These are phyloP conservation scores for Colletotrichum acutatum DNA, from an alignment of 2,329 filamentous ascomycete species.

Conservation along the genomic window DNA sequence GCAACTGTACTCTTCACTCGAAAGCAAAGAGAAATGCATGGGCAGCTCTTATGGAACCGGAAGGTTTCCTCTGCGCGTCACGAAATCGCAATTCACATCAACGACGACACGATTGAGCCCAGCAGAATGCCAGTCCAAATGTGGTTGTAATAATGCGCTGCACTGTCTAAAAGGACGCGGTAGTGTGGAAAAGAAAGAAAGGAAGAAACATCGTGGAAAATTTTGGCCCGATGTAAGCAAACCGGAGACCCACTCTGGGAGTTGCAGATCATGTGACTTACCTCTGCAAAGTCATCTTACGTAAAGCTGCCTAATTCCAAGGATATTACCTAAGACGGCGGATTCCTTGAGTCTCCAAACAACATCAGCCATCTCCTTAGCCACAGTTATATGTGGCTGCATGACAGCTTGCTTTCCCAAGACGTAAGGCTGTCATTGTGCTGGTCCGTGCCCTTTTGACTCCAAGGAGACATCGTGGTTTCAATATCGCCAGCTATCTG, in stretches of 20 bases:
- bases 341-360: neutral
- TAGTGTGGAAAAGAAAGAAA: constrained; percentile 55
- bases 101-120: constrained; percentile 62
- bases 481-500: constrained; percentile 32
- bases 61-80: constrained; percentile 56
- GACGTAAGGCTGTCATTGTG: constrained; percentile 21
- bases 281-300: neutral
- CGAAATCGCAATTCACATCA: constrained; percentile 68
- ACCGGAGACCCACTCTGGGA: neutral
- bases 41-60: constrained; percentile 78
- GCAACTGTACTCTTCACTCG: constrained; percentile 55
- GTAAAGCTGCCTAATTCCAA: neutral
- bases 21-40: constrained; percentile 54
- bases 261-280: constrained; percentile 29
- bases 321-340: too few species aligned
- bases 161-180: constrained; percentile 90
- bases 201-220: constrained; percentile 41
- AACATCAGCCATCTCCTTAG: too few species aligned
- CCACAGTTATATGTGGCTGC: neutral
- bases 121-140: constrained; percentile 76
- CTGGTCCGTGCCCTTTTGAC: constrained; percentile 28
- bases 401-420: neutral
- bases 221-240: constrained; percentile 33
- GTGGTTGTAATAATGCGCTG: constrained; percentile 74
- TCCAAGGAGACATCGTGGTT: constrained; percentile 36